Evolutionary conservation across 768 basidiomycete species (phyloP), one percentile per base, ranked within the genome.

Genomic region (Amanita phalloides): DNA sequence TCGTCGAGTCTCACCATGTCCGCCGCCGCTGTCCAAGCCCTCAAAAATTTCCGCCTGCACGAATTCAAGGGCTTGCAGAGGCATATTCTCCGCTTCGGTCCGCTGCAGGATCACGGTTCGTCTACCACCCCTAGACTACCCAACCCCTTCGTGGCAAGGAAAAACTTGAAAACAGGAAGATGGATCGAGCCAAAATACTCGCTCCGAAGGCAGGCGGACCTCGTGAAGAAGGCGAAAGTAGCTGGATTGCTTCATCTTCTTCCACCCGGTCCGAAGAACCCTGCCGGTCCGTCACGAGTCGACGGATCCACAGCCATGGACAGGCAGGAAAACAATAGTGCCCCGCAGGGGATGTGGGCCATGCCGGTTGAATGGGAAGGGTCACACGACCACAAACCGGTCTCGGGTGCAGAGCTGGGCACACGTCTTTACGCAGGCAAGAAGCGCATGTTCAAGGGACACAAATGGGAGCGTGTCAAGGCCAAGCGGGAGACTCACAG

Each of bases 401-500:
- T 69, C 28, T 61, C 69, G 59, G 84, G 84, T 33, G 75, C 76
- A 30, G 30, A 30, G 30, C 7, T 30, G 30, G 30, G 30, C 9
- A 9, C 30, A 56, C 74, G 78, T 50, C 66, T 90, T 57, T 92
- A 91, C 57, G 79, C 82, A 8, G 81, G 74, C 53, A 86, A 77
- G 77, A 85, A 81, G 73, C 72, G 76, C 55, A 91, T 91, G 89
- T 91, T 92, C 79, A 92, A 91, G 73, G 89, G 89, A n/a, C 89
- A 91, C 73, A 85, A 78, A 59, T 90, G 85, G 84, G 84, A 91
- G 68, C 77, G 86, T 33, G 62, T 68, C 56, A 72, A 70, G 57
- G 72, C 69, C 52, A 70, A 71, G 61, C 70, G 70, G 57, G 64
- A 68, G 51, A 67, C 66, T 60, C 76, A 72, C 60, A 78, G 70